Base-by-base conservation (phyloP, 805 yeast species). In the Lipomyces spencermartinsiae region DNA sequence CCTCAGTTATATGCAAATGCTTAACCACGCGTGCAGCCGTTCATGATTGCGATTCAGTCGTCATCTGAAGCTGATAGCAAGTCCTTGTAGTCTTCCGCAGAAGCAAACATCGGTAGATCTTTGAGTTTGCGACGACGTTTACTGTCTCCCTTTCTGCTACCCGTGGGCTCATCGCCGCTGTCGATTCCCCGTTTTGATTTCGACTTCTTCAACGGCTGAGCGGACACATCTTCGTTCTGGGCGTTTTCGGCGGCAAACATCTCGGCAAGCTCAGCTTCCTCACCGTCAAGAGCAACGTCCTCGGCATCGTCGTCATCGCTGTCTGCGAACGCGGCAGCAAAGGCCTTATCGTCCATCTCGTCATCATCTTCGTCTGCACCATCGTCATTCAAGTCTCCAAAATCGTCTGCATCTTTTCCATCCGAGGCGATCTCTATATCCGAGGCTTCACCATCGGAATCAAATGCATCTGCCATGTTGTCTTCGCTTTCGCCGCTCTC, bases 61-160 rank as follows among this genome's bases (percentile, higher is more conserved):
- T 87, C 91, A 62, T 86, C 87, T 39, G 83, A 83, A 63, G 86
- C 87, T 35, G 84, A 83, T 77, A 91, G 80, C 73, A 88, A 89
- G 76, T 91, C 83, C 34, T 94, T 89, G 76, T 92, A 93, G 69
- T 91, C 97, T 55, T 91, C 97, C 9, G 88, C 97, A 58, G 93
- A 88, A 0, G 97, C 98, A 81, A 92, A 93, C 25, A 87, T 83
- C 29, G 98, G 98, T 68, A 93, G 81, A 59, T 84, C 86, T 75
- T 85, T 88, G 74, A 90, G 80, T 77, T 85, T 88, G 65, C 72
- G 37, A 63, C 76, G 61, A 69, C 66, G 60, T 39, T 74, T 67
- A 73, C 69, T 69, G 73, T 59, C 57, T 46, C 61, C 61, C 29
- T 63, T 29, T 14, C 74, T 79, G 22, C 71, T 74, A 58, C 75